Percentiles rank a stretch among this genome's conserved stretches.
Evolutionary conservation across 164 flowering plant genomes (phyloP).

Genomic region (Tinospora cordifolia): DNA sequence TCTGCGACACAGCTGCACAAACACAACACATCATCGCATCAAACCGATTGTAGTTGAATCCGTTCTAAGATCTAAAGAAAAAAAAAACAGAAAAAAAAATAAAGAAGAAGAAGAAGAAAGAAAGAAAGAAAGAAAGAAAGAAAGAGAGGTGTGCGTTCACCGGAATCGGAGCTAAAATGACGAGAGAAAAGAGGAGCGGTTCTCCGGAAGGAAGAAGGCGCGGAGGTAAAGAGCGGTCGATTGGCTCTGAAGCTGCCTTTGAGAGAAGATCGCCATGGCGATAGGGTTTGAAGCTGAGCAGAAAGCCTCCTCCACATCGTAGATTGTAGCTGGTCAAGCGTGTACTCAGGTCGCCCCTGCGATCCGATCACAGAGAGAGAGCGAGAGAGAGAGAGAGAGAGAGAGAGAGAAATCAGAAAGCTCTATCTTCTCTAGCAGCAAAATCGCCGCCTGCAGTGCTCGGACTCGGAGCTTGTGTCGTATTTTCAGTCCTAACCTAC

Average conservation of each 20-base stretch:
- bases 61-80: constrained; percentile 1
- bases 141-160: constrained; percentile 9
- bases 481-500: background rate
- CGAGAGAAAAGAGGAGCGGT: constrained; percentile 34
- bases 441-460: background rate
- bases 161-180: constrained; percentile 34
- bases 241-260: constrained; percentile 13
- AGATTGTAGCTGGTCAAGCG: background rate
- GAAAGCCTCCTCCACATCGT: constrained; percentile 64
- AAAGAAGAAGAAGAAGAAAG: too few species aligned
- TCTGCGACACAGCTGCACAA: constrained; percentile 10
- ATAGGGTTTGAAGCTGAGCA: constrained; percentile 43
- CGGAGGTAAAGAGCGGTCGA: constrained; percentile 8
- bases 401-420: background rate
- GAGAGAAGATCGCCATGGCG: constrained; percentile 26
- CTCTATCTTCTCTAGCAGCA: too few species aligned
- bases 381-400: constrained; percentile 6
- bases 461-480: background rate
- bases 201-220: constrained; percentile 20
- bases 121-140: background rate
- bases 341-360: constrained; percentile 25
- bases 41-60: background rate
- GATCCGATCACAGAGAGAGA: background rate
- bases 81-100: too few species aligned
- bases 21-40: background rate